Percentiles rank a stretch among this genome's conserved stretches.
phyloP scores from a whole-genome alignment of 2,329 filamentous ascomycete species.

The Apiospora marii region DNA sequence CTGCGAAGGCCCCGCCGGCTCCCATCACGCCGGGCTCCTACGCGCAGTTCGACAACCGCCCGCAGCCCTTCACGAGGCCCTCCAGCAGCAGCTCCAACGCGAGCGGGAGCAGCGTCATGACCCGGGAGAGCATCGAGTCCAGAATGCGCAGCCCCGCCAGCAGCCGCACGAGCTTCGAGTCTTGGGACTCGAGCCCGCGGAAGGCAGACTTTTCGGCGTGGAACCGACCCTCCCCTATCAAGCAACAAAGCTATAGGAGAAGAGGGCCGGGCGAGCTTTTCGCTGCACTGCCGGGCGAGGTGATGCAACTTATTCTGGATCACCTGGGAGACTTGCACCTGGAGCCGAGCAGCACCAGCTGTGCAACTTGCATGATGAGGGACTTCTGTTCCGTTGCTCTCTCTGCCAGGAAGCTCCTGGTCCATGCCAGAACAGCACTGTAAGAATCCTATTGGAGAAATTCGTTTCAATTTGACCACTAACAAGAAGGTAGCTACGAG shows the following conservation, averaged over 20 bases:
- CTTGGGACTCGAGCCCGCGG: slow-evolving; percentile 45
- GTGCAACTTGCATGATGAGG: slow-evolving; percentile 71
- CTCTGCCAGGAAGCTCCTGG: slow-evolving; percentile 59
- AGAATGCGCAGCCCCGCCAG: slow-evolving; percentile 42
- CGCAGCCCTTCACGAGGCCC: slow-evolving; percentile 36
- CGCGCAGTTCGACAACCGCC: slow-evolving; percentile 41
- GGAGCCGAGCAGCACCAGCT: slow-evolving; percentile 56
- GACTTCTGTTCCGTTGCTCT: slow-evolving; percentile 62
- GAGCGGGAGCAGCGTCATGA: slow-evolving; percentile 39
- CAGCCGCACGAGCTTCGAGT: slow-evolving; percentile 51
- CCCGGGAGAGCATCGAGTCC: slow-evolving; percentile 41
- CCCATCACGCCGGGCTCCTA: slow-evolving; percentile 37
- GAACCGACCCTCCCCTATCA: slow-evolving; percentile 46
- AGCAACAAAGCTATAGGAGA: slow-evolving; percentile 39
- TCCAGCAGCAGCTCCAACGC: slow-evolving; percentile 33
- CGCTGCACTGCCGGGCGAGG: slow-evolving; percentile 63
- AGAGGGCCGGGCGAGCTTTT: slow-evolving; percentile 60
- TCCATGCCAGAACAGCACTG: slow-evolving; percentile 58
- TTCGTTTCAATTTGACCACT: neutral
- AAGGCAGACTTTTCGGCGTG: slow-evolving; percentile 39
- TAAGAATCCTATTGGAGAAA: slow-evolving; percentile 44
- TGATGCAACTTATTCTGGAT: slow-evolving; percentile 63
- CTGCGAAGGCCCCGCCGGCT: slow-evolving; percentile 10
- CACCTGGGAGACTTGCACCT: slow-evolving; percentile 62
- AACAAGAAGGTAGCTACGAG: slow-evolving; percentile 54